Evolutionary conservation across 768 basidiomycete species (phyloP), one percentile per base, ranked within the genome.

Genomic region (Mycena sanguinolenta): DNA sequence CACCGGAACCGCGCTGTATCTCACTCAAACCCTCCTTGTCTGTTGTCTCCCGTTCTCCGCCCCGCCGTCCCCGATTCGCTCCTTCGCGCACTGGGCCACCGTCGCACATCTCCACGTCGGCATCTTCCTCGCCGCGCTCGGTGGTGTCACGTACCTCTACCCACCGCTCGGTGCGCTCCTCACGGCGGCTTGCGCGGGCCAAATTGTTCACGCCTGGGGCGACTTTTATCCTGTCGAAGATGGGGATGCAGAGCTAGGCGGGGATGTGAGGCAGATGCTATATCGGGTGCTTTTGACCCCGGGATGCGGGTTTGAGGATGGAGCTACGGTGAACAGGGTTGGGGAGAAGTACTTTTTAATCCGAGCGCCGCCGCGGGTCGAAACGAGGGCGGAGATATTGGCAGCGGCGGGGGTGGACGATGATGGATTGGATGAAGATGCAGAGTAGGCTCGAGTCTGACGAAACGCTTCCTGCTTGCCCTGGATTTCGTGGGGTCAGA

Each of bases 11-110:
- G n/a, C n/a, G n/a, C n/a, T n/a, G n/a, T 38, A 38, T 38, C 36
- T 14, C 36, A 38, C 49, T 2, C 60, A 49, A 4, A 32, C 38
- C 61, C 21, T 54, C 39, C 16, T 69, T 32, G 34, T 57, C 25
- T 30, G 16, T 19, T 50, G 61, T 39, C 67, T 73, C 50, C 72
- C 8, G n/a, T 53, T 73, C 50, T 1, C 46, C 36, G 52, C 67
- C 1, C 72, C 72, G 1, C 52, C 65, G 6, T 28, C 65, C 0
- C 16, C 61, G 13, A 67, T 70, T 42, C 72, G 65, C 39, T 12
- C 17, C 17, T 67, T 73, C 46, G 72, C 65, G 6, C 69, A 73
- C 49, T 73, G 72, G 72, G 69, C 69, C 21, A 36, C 72, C 39
- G 65, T 73, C 16, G 72, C 72, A 30, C 72, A 61, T 57, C 36